Conservation (phyloP, 2,329 filamentous ascomycete genomes). For the Elsinoe necatrix region DNA sequence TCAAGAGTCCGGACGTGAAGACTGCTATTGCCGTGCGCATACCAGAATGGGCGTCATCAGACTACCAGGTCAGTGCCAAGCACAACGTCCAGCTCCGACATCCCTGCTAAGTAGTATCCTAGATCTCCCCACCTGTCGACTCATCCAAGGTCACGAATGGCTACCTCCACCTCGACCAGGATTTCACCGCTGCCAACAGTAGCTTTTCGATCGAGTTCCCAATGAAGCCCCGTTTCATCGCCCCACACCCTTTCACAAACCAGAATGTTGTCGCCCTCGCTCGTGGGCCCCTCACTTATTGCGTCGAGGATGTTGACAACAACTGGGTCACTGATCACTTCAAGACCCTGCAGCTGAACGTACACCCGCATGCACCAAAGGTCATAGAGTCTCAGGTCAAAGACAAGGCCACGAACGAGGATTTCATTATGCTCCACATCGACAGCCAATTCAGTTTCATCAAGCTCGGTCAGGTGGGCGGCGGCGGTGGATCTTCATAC, state of each 20-base stretch:
- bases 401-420: constrained; percentile 23
- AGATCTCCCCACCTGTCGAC: constrained; percentile 29
- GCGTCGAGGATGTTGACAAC: constrained; percentile 52
- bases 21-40: constrained; percentile 45
- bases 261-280: constrained; percentile 48
- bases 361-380: constrained; percentile 5
- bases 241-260: constrained; percentile 49
- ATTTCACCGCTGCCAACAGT: constrained; percentile 34
- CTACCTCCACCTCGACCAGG: constrained; percentile 41
- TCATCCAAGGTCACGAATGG: constrained; percentile 35
- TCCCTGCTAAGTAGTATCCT: too few relatives aligned
- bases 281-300: constrained; percentile 53
- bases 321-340: constrained; percentile 49
- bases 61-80: constrained; percentile 27
- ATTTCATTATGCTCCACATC: constrained; percentile 26
- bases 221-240: constrained; percentile 42
- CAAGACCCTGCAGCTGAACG: constrained; percentile 34
- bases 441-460: constrained; percentile 19
- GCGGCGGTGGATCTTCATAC: neutral
- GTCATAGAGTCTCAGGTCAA: constrained; percentile 20
- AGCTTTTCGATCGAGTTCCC: constrained; percentile 40
- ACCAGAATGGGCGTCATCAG: constrained; percentile 42
- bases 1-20: constrained; percentile 30
- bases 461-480: neutral
- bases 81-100: too few relatives aligned